Conservation (phyloP, 345 rosid genomes). For the Erodium maritimum region DNA sequence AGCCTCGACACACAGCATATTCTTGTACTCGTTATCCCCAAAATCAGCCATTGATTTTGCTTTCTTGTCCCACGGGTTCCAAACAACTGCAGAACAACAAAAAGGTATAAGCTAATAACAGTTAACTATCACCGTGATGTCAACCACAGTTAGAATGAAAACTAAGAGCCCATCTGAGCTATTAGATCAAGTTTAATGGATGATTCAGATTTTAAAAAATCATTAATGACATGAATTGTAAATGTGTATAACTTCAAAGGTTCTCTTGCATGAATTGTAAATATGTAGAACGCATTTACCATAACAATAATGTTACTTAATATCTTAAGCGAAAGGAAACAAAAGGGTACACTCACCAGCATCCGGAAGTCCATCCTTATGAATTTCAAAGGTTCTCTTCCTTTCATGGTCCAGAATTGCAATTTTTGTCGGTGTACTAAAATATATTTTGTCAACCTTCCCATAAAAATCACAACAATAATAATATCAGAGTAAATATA, state of each 20-base stretch:
- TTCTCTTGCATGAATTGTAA: too few relatives aligned
- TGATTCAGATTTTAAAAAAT: too few relatives aligned
- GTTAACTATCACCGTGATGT: too few relatives aligned
- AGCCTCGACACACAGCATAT: slow-evolving; percentile 32
- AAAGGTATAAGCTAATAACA: background rate
- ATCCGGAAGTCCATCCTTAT: slow-evolving; percentile 60
- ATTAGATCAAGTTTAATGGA: too few relatives aligned
- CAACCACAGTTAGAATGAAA: too few relatives aligned
- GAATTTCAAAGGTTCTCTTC: slow-evolving; percentile 46
- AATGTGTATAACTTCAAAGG: too few relatives aligned
- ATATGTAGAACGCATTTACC: too few relatives aligned
- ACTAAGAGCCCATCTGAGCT: too few relatives aligned
- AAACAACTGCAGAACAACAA: slow-evolving; percentile 19
- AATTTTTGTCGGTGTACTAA: slow-evolving; percentile 45
- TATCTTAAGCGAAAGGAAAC: too few relatives aligned
- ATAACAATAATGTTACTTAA: too few relatives aligned
- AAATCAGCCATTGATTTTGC: slow-evolving; percentile 30
- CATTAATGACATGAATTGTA: too few relatives aligned
- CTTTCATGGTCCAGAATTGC: slow-evolving; percentile 56
- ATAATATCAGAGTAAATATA: background rate
- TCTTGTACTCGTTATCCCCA: slow-evolving; percentile 33
- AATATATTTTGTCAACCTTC: slow-evolving; percentile 40
- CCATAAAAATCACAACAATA: background rate
- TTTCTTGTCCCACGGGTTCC: slow-evolving; percentile 43
- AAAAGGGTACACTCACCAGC: slow-evolving; percentile 29